Base-by-base conservation (phyloP, 192 early-diverging fungal genomes). In the Backusella liffmaniae region DNA sequence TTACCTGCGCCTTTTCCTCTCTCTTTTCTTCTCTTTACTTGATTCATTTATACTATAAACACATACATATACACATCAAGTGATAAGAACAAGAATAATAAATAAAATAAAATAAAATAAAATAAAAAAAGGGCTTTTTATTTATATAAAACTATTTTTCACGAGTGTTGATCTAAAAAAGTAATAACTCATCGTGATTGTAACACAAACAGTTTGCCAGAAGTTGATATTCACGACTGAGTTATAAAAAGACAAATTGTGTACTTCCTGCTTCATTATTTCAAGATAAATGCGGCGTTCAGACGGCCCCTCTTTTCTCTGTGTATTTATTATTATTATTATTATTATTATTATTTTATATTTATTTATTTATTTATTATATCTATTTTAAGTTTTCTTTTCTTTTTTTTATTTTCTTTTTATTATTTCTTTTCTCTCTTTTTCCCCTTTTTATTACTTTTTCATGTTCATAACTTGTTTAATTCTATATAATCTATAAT, bases 241-340 rank as follows among this genome's bases (percentile, higher is more conserved):
- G 56, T 62, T 62, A 62, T 62, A 62, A 62, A 56, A 62, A 62
- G 56, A 26, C 56, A 62, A 62, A 62, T 62, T 62, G 56, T 62
- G 56, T 62, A 29, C 56, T 62, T 62, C 56, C 56, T 62, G 56
- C 56, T 62, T 29, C 23, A 29, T 62, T 62, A 62, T 62, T 62
- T 62, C 56, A 62, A 29, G 56, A 29, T 62, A 62, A 62, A 62
- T 62, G 56, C 56, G 56, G 53, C 53, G 53, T 56, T 56, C 53
- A 56, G 53, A 56, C 21, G 7, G 56, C 56, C 56, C 53, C 56
- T 62, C 56, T 62, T 21, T 56, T 21, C 46, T 49, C 16, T 49
- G 16, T 49, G 18, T 49, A n/a, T 18, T n/a, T 49, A 49, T n/a
- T 49, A 65, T 67, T 67, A 29, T 65, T 65, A 66, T n/a, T 49